phyloP scores from a whole-genome alignment of 2,329 filamentous ascomycete genomes.

The Cytospora mali region DNA sequence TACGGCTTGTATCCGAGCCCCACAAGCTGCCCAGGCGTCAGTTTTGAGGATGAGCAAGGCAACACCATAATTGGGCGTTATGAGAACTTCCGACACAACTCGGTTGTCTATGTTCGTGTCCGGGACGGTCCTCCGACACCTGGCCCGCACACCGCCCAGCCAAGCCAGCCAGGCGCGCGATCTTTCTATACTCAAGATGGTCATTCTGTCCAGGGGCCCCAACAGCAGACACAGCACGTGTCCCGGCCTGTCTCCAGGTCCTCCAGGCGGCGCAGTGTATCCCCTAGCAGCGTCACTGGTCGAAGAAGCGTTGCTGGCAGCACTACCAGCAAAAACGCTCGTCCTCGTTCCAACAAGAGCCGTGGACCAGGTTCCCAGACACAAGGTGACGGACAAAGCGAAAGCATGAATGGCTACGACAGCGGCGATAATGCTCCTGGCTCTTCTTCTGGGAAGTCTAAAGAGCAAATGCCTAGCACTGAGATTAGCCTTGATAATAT shows the following conservation, averaged over 20 bases:
- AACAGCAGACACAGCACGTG: slow-evolving; percentile 60
- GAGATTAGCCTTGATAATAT: slow-evolving; percentile 99
- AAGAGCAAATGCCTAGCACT: slow-evolving; percentile 88
- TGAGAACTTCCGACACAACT: slow-evolving; percentile 91
- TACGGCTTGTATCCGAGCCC: slow-evolving; percentile 88
- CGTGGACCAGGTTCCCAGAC: slow-evolving; percentile 50
- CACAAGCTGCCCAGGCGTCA: slow-evolving; percentile 75
- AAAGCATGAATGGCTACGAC: slow-evolving; percentile 76
- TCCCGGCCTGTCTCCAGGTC: slow-evolving; percentile 71
- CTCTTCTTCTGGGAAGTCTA: slow-evolving; percentile 75
- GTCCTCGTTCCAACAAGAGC: slow-evolving; percentile 71
- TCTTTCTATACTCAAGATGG: slow-evolving; percentile 59
- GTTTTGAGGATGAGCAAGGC: slow-evolving; percentile 88
- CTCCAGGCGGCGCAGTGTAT: slow-evolving; percentile 77
- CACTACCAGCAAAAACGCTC: slow-evolving; percentile 65
- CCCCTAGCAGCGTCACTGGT: slow-evolving; percentile 68
- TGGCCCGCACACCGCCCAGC: slow-evolving; percentile 54
- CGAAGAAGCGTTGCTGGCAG: slow-evolving; percentile 76
- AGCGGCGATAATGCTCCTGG: slow-evolving; percentile 82
- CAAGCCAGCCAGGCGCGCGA: slow-evolving; percentile 55
- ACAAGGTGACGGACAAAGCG: slow-evolving; percentile 63
- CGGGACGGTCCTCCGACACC: slow-evolving; percentile 61
- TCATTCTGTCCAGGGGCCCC: slow-evolving; percentile 50
- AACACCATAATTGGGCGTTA: slow-evolving; percentile 93
- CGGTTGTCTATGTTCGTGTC: slow-evolving; percentile 90